Conservation (phyloP, 306 rosid genomes). For the Castanopsis chinensis region DNA sequence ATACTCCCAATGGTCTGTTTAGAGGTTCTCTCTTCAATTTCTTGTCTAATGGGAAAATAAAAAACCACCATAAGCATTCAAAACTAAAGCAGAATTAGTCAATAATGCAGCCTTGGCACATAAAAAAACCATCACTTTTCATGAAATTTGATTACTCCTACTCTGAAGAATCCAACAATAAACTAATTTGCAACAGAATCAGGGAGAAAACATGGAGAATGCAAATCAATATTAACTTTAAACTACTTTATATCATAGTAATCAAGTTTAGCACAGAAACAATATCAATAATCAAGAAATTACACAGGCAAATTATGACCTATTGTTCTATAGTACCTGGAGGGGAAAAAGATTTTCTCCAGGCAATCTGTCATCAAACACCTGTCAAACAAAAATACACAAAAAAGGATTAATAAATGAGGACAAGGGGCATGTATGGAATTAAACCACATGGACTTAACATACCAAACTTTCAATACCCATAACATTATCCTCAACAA, state of each 20-base stretch:
- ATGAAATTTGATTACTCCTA: neutral
- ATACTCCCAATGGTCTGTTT: too few species aligned
- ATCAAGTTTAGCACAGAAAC: neutral
- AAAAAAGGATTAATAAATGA: conserved; percentile 15
- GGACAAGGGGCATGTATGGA: conserved; percentile 17
- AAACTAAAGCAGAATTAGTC: neutral
- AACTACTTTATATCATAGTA: neutral
- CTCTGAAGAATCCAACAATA: neutral
- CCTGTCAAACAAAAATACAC: conserved; percentile 45
- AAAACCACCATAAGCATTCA: neutral
- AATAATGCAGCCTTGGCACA: neutral
- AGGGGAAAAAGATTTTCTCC: conserved; percentile 90
- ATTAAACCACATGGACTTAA: conserved; percentile 3
- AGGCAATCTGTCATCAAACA: conserved; percentile 81
- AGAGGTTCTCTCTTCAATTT: too few species aligned
- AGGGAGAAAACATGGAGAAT: neutral
- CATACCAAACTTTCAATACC: conserved; percentile 96
- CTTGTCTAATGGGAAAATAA: neutral
- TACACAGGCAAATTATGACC: too few species aligned
- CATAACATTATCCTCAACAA: conserved; percentile 78
- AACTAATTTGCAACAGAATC: neutral
- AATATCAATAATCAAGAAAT: neutral
- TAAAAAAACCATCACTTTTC: neutral
- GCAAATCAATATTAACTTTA: neutral
- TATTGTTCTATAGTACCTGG: conserved; percentile 54